Evolutionary conservation across 345 rosid genomes (phyloP).

Genomic region (Orychophragmus violaceus): DNA sequence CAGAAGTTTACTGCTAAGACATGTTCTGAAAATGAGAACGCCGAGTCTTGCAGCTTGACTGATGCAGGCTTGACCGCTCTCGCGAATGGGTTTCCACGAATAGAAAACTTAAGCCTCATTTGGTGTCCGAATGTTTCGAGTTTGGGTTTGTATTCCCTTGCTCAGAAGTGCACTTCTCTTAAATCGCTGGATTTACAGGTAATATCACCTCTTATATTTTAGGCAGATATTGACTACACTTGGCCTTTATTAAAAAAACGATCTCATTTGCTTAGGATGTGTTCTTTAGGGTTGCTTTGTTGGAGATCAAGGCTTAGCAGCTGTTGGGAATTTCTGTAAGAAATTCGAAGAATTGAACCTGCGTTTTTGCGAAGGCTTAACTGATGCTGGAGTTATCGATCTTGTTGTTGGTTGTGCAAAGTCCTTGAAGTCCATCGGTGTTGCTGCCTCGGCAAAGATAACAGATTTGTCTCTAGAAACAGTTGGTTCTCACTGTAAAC

Average conservation of each 20-base stretch:
- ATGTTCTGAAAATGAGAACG: constrained; percentile 26
- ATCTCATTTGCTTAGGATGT: constrained; percentile 20
- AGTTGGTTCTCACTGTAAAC: constrained; percentile 59
- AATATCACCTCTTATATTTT: too few species aligned
- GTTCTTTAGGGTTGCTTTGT: constrained; percentile 70
- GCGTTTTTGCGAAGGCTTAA: constrained; percentile 88
- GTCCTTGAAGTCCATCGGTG: constrained; percentile 63
- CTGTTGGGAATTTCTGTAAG: constrained; percentile 65
- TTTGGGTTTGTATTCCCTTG: constrained; percentile 56
- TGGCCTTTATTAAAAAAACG: too few species aligned
- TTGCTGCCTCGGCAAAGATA: constrained; percentile 87
- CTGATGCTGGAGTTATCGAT: constrained; percentile 64
- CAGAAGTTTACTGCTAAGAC: constrained; percentile 26
- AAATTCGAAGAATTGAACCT: constrained; percentile 68
- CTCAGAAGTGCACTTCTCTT: constrained; percentile 52
- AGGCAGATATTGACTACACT: not conserved
- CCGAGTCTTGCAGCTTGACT: constrained; percentile 50
- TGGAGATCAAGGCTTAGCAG: constrained; percentile 77
- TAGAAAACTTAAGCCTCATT: constrained; percentile 71
- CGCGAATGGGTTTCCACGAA: constrained; percentile 58
- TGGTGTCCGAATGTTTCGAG: constrained; percentile 82
- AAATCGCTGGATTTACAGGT: constrained; percentile 82
- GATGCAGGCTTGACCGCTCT: constrained; percentile 64
- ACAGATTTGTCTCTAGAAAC: constrained; percentile 66
- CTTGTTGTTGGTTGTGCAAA: constrained; percentile 56